phyloP scores from a whole-genome alignment of 164 flowering plant species.

The Kingdonia uniflora region DNA sequence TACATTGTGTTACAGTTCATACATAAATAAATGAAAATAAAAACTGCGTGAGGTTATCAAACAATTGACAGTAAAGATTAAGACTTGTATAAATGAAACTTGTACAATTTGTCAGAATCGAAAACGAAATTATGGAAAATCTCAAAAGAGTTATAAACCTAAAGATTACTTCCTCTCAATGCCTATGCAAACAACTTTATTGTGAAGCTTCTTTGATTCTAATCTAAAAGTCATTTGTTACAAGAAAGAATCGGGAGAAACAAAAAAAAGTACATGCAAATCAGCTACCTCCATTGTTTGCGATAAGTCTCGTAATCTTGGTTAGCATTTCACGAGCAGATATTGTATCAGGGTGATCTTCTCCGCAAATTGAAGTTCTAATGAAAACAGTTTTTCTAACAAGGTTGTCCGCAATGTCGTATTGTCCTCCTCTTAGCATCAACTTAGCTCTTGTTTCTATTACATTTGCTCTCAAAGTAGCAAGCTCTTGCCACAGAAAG shows the following conservation, averaged over 20 bases:
- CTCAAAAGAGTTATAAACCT: no score
- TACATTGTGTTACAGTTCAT: no score
- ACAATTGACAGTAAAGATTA: no score
- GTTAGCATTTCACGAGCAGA: slow-evolving; percentile 67
- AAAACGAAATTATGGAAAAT: no score
- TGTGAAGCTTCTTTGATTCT: slow-evolving; percentile 25
- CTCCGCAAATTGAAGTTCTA: slow-evolving; percentile 80
- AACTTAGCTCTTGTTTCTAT: slow-evolving; percentile 83
- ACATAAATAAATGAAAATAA: no score
- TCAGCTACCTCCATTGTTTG: slow-evolving; percentile 35
- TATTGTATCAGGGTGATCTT: slow-evolving; percentile 67
- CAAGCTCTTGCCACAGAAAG: slow-evolving; percentile 84
- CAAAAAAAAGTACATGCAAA: background rate
- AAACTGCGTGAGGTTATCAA: no score
- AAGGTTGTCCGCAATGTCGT: slow-evolving; percentile 76
- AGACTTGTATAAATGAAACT: no score
- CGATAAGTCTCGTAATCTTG: slow-evolving; percentile 67
- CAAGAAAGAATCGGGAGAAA: slow-evolving; percentile 31
- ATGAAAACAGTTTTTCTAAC: slow-evolving; percentile 72
- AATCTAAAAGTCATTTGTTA: slow-evolving; percentile 16
- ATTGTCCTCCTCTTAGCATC: slow-evolving; percentile 79
- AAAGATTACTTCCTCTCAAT: slow-evolving; percentile 1
- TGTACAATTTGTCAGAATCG: no score
- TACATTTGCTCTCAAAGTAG: slow-evolving; percentile 69
- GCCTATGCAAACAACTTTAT: slow-evolving; percentile 17